A percentile compares a stretch with the other conserved stretches of the same genome.
Evolutionary conservation across 2,329 filamentous ascomycete species (phyloP).

Genomic region (Rutstroemia sp.): DNA sequence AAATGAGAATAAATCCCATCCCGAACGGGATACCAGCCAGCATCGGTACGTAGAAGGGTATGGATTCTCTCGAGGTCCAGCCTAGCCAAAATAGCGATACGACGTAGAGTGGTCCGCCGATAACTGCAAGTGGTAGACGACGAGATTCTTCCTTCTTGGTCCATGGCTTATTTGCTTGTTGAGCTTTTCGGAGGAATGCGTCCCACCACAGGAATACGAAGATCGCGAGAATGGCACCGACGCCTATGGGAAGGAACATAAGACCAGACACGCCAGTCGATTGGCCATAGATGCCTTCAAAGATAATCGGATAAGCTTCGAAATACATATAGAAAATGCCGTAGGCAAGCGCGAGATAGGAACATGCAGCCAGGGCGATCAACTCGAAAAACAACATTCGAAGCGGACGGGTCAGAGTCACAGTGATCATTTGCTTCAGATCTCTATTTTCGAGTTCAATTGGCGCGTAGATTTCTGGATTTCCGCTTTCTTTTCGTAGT

Average conservation of each 20-base stretch:
- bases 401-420: conserved; percentile 53
- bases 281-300: conserved; percentile 52
- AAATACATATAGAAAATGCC: conserved; percentile 58
- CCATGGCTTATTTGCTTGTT: conserved; percentile 38
- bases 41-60: conserved; percentile 49
- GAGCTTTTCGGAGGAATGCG: conserved; percentile 42
- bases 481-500: conserved; percentile 51
- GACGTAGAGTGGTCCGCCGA: conserved; percentile 35
- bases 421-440: conserved; percentile 40
- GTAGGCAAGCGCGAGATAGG: conserved; percentile 56
- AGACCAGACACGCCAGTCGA: conserved; percentile 49
- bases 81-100: conserved; percentile 52
- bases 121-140: conserved; percentile 42
- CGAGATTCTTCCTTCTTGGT: conserved; percentile 42
- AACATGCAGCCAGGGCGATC: conserved; percentile 53
- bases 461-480: conserved; percentile 48
- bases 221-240: conserved; percentile 44
- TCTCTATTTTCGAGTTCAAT: conserved; percentile 55
- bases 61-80: conserved; percentile 44
- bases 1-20: conserved; percentile 45
- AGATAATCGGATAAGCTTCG: conserved; percentile 59
- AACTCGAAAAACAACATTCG: conserved; percentile 54
- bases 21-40: conserved; percentile 50
- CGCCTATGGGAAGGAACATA: conserved; percentile 49
- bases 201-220: conserved; percentile 44